Evolutionary conservation across 768 basidiomycete species (phyloP).

Genomic region (Suillus discolor): DNA sequence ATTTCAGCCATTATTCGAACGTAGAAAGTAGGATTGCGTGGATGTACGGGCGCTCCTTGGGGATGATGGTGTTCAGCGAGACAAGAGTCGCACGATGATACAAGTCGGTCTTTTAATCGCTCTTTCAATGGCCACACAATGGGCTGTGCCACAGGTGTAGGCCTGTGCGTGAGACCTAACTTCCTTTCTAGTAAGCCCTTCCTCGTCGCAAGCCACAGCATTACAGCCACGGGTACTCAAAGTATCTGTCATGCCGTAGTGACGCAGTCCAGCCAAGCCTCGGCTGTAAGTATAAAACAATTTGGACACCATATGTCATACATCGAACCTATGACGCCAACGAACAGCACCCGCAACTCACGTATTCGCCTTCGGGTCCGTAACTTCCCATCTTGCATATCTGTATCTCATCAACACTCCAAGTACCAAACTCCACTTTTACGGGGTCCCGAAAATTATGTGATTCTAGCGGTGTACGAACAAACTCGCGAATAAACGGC

Average conservation of each 20-base stretch:
- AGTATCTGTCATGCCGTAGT: background rate
- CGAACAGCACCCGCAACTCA: conserved; percentile 39
- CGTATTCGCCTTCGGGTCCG: conserved; percentile 64
- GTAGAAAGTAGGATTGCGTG: conserved; percentile 35
- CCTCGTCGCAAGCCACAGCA: background rate
- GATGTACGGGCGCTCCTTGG: conserved; percentile 37
- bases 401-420: conserved; percentile 57
- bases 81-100: conserved; percentile 42
- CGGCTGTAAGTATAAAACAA: background rate
- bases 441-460: conserved; percentile 25
- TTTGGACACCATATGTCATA: background rate
- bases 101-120: conserved; percentile 37
- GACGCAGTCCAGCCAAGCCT: background rate
- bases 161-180: conserved; percentile 20
- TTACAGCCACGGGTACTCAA: background rate
- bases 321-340: conserved; percentile 7
- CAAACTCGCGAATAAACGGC: conserved; percentile 14
- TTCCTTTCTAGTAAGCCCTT: background rate
- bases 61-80: conserved; percentile 40
- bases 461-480: conserved; percentile 7
- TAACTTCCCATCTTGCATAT: conserved; percentile 74
- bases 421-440: conserved; percentile 52
- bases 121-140: conserved; percentile 29
- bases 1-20: conserved; percentile 85
- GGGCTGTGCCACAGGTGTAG: conserved; percentile 35